Evolutionary conservation across 2,329 filamentous ascomycete species (phyloP).

Genomic region (Colletotrichum tanaceti): DNA sequence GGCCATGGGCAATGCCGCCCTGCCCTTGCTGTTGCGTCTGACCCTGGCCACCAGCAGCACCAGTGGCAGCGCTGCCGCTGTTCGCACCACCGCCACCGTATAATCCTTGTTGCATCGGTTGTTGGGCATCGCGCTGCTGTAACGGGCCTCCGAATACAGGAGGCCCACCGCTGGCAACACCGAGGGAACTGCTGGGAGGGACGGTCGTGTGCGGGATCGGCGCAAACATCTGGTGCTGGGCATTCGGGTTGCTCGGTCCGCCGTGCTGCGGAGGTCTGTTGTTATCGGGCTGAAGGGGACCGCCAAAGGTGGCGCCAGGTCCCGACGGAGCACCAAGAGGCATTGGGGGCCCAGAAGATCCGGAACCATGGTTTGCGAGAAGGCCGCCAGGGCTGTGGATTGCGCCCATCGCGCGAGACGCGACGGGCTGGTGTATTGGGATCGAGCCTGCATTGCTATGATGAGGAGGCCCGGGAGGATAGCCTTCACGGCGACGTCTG

Average conservation of each 20-base stretch:
- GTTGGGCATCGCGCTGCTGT: slow-evolving; percentile 67
- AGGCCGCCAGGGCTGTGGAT: slow-evolving; percentile 95
- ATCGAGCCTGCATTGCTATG: slow-evolving; percentile 91
- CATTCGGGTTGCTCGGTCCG: slow-evolving; percentile 58
- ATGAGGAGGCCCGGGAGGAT: slow-evolving; percentile 75
- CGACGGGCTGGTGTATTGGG: slow-evolving; percentile 93
- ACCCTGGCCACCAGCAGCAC: slow-evolving; percentile 66
- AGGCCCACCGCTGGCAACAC: slow-evolving; percentile 68
- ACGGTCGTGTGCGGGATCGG: slow-evolving; percentile 63
- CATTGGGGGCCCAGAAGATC: slow-evolving; percentile 66
- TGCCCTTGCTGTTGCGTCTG: slow-evolving; percentile 70
- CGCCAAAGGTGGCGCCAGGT: slow-evolving; percentile 64
- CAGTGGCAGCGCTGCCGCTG: slow-evolving; percentile 51
- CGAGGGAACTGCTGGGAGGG: slow-evolving; percentile 64
- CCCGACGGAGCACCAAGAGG: slow-evolving; percentile 65
- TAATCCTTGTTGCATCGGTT: slow-evolving; percentile 69
- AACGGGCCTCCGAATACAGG: slow-evolving; percentile 78
- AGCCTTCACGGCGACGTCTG: slow-evolving; percentile 71
- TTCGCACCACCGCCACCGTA: slow-evolving; percentile 32
- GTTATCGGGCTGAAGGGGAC: slow-evolving; percentile 65
- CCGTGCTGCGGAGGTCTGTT: slow-evolving; percentile 63
- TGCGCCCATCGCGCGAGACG: slow-evolving; percentile 80
- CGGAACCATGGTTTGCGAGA: slow-evolving; percentile 77
- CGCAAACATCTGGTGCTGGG: slow-evolving; percentile 69
- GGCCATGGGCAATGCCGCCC: slow-evolving; percentile 37